These are phyloP conservation scores for Amaranthus palmeri DNA, from an alignment of 148 eudicot genomes.

Conservation along the genomic window DNA sequence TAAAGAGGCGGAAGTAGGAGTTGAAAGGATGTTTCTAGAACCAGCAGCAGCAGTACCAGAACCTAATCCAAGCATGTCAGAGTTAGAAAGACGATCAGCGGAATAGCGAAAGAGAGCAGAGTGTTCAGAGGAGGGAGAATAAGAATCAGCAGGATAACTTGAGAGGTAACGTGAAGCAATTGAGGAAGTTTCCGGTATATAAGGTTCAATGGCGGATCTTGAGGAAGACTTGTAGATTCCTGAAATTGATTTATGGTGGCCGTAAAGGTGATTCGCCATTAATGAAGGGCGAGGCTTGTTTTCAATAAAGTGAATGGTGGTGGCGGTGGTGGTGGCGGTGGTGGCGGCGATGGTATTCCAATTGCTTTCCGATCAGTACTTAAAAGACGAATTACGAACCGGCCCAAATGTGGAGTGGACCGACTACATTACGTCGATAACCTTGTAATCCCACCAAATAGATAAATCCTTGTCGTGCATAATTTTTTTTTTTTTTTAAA, in stretches of 20 bases:
- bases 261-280: conserved; percentile 27
- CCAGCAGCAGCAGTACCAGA: conserved; percentile 21
- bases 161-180: conserved; percentile 32
- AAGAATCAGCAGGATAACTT: conserved; percentile 12
- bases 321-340: too few species aligned
- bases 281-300: background rate
- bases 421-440: too few species aligned
- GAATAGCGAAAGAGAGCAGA: background rate
- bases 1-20: conserved; percentile 14
- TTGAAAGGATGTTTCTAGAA: conserved; percentile 11
- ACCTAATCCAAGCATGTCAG: conserved; percentile 3
- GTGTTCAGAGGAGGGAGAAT: conserved; percentile 15
- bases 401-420: too few species aligned
- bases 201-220: conserved; percentile 32
- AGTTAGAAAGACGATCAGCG: background rate
- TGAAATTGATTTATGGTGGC: conserved; percentile 8
- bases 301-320: too few species aligned
- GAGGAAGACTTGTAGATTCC: conserved; percentile 23
- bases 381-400: too few species aligned
- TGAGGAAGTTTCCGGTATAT: conserved; percentile 25
- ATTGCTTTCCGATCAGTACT: too few species aligned
- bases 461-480: too few species aligned
- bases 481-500: too few species aligned
- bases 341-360: too few species aligned
- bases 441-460: too few species aligned